Conservation (phyloP, 2,329 filamentous ascomycete species). For the Thelonectria olida region DNA sequence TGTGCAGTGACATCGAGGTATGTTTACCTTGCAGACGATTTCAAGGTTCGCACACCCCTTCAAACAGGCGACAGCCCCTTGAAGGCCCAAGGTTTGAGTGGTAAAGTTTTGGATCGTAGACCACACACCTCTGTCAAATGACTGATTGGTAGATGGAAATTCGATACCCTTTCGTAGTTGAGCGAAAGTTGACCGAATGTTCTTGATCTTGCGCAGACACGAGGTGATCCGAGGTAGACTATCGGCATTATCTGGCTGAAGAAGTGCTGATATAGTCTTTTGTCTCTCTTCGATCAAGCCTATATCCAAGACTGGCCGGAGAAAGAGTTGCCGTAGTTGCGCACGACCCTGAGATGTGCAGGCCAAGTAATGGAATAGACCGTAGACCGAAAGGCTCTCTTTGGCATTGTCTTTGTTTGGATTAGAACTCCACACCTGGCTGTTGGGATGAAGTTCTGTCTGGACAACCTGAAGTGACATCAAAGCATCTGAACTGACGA, state of each 20-base stretch:
- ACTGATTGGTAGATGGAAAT: conserved; percentile 54
- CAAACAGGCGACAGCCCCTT: conserved; percentile 61
- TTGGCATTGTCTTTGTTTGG: conserved; percentile 67
- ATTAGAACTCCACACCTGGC: conserved; percentile 72
- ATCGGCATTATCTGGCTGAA: conserved; percentile 72
- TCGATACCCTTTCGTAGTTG: conserved; percentile 83
- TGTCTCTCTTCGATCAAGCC: conserved; percentile 77
- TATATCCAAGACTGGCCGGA: conserved; percentile 78
- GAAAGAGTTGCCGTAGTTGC: conserved; percentile 80
- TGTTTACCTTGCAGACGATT: conserved; percentile 53
- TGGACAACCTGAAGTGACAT: conserved; percentile 85
- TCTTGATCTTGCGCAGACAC: conserved; percentile 76
- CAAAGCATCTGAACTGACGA: conserved; percentile 83
- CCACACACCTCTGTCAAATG: conserved; percentile 76
- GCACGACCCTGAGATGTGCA: conserved; percentile 81
- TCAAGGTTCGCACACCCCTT: conserved; percentile 25
- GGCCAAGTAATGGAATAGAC: conserved; percentile 79
- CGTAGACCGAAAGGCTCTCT: conserved; percentile 85
- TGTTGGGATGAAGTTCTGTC: conserved; percentile 83
- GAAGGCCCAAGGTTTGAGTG: conserved; percentile 74
- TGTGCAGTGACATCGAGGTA: conserved; percentile 36
- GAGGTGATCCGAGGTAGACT: conserved; percentile 64
- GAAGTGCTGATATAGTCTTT: conserved; percentile 71
- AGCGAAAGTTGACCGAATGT: conserved; percentile 74
- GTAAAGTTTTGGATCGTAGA: conserved; percentile 76